phyloP scores from a whole-genome alignment of 2,329 filamentous ascomycete genomes.

The Sclerotinia spermophila region DNA sequence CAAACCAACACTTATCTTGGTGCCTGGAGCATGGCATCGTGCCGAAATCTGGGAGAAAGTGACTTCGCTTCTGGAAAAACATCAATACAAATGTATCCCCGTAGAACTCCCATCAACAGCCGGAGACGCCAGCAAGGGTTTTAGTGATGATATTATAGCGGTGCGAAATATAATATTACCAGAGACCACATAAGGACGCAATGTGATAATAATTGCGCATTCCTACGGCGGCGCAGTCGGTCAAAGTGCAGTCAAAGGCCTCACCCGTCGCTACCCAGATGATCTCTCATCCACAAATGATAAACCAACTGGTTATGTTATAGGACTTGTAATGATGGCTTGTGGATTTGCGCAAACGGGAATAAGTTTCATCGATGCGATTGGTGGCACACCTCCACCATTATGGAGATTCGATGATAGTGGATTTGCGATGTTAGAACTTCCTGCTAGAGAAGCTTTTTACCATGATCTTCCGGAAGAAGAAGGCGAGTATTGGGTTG shows the following conservation, averaged over 20 bases:
- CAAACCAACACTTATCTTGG: slow-evolving; percentile 43
- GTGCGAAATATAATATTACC: slow-evolving; percentile 36
- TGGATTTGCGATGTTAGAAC: slow-evolving; percentile 40
- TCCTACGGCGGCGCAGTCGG: slow-evolving; percentile 43
- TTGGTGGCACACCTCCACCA: slow-evolving; percentile 40
- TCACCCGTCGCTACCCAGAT: slow-evolving; percentile 32
- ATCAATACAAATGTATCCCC: slow-evolving; percentile 35
- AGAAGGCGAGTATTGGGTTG: slow-evolving; percentile 42
- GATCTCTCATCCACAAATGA: slow-evolving; percentile 10
- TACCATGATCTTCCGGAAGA: slow-evolving; percentile 44
- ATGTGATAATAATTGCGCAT: slow-evolving; percentile 44
- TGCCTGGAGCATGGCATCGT: slow-evolving; percentile 48
- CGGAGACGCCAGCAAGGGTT: slow-evolving; percentile 34
- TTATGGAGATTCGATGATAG: slow-evolving; percentile 40
- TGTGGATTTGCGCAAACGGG: slow-evolving; percentile 40
- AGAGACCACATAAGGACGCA: slow-evolving; percentile 37
- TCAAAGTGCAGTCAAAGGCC: slow-evolving; percentile 42
- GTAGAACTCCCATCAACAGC: slow-evolving; percentile 40
- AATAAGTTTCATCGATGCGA: slow-evolving; percentile 39
- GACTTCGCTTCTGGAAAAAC: slow-evolving; percentile 34
- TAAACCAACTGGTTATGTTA: slow-evolving; percentile 35
- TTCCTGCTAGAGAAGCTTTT: slow-evolving; percentile 39
- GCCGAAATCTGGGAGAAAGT: slow-evolving; percentile 40
- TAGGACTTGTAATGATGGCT: slow-evolving; percentile 41
- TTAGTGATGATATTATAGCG: slow-evolving; percentile 40